A percentile compares a stretch with the other conserved stretches of the same genome.
phyloP scores from a whole-genome alignment of 306 rosid species.

The Leucaena leucocephala region DNA sequence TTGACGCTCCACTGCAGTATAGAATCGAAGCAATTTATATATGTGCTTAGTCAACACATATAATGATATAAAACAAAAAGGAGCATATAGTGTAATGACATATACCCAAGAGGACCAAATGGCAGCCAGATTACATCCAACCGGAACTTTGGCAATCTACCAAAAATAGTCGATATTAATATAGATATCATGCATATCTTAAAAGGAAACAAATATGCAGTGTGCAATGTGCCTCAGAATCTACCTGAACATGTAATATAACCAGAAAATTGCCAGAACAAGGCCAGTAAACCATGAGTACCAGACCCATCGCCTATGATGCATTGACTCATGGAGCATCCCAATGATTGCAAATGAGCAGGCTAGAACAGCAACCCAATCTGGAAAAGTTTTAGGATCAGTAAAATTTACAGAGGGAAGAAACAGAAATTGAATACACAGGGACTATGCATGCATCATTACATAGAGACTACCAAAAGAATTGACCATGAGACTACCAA shows the following conservation, averaged over 20 bases:
- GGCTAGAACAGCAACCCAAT: slow-evolving; percentile 72
- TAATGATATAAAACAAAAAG: slow-evolving; percentile 19
- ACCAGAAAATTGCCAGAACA: slow-evolving; percentile 76
- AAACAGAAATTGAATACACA: slow-evolving; percentile 18
- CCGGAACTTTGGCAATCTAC: slow-evolving; percentile 77
- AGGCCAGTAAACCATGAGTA: slow-evolving; percentile 59
- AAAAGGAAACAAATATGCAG: slow-evolving; percentile 27
- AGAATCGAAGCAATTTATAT: slow-evolving; percentile 22
- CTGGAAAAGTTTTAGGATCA: slow-evolving; percentile 50
- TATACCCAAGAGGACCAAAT: slow-evolving; percentile 85
- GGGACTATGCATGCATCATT: slow-evolving; percentile 14
- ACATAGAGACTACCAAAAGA: not conserved
- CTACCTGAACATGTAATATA: slow-evolving; percentile 83
- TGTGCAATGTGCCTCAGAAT: slow-evolving; percentile 13
- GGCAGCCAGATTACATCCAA: slow-evolving; percentile 97
- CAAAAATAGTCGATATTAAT: not conserved
- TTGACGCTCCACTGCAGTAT: slow-evolving; percentile 69
- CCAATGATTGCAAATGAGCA: slow-evolving; percentile 73
- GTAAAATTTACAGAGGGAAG: slow-evolving; percentile 21
- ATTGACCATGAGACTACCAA: not conserved
- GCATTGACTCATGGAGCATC: slow-evolving; percentile 51
- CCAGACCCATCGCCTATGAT: slow-evolving; percentile 70
- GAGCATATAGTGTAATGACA: slow-evolving; percentile 20
- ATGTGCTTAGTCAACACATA: slow-evolving; percentile 24
- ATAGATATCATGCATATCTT: not conserved